Base-by-base conservation (phyloP, 1,139 yeast species). In the Blastobotrys malaysiensis region DNA sequence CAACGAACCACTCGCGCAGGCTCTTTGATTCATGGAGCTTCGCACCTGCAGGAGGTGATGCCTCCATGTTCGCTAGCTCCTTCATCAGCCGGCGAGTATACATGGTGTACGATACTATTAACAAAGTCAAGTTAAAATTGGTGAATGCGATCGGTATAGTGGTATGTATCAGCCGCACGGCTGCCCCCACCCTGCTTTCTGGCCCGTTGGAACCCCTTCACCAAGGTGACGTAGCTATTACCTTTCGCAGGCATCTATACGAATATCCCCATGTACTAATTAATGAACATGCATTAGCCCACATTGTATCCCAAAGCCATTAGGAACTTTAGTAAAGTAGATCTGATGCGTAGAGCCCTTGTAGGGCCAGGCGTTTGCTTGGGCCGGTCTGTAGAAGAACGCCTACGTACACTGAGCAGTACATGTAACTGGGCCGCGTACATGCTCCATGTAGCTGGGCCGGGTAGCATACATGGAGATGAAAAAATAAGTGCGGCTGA, bases 21-120 rank as follows among this genome's bases (percentile, higher is more conserved):
- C 65, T 65, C 46, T 69, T 69, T 1, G 71, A 64, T 45, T 65
- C 60, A 20, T 61, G 63, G 13, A 69, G 59, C 9, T 59, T 54
- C 45, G 66, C 60, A 6, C 72, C 72, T 61, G 45, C 11, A 68
- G 64, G 55, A 69, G 66, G 56, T 36, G 58, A 57, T 14, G 55
- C 59, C 36, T 55, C 50, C 7, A 76, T 59, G 16, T 65, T 61
- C 52, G 68, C 67, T 56, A 69, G 69, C 63, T 79, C 83, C 58
- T 77, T 77, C 57, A 77, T 64, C 14, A 79, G 65, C 44, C 83
- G 60, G 59, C 71, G 73, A 31, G 69, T 69, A 59, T 68, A 77
- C 39, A 31, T 31, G 39, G 16, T n/a, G n/a, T n/a, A n/a, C n/a
- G n/a, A n/a, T n/a, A n/a, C n/a, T n/a, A n/a, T n/a, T n/a, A n/a